phyloP scores from a whole-genome alignment of 805 yeast species.

The Schwanniomyces polymorphus region DNA sequence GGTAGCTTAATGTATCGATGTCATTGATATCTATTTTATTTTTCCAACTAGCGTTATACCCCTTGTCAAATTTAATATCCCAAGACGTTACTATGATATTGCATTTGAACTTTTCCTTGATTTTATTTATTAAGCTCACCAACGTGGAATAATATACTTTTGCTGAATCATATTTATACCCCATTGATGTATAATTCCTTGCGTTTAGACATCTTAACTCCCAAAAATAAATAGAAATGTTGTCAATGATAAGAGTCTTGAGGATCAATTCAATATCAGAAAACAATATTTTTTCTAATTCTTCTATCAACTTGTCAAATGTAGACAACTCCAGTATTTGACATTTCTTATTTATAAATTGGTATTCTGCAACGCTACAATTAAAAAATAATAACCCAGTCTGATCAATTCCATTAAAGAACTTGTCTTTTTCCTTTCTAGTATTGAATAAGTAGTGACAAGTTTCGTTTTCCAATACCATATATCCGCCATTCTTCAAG shows the following conservation, averaged over 20 bases:
- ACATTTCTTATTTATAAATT: not conserved
- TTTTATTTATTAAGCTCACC: slow-evolving; percentile 6
- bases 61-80: slow-evolving; percentile 30
- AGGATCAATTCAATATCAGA: slow-evolving; percentile 6
- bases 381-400: slow-evolving; percentile 3
- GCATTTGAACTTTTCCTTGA: slow-evolving; percentile 21
- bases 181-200: slow-evolving; percentile 5
- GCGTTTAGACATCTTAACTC: slow-evolving; percentile 15
- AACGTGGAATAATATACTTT: slow-evolving; percentile 14
- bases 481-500: not conserved
- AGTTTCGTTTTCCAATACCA: slow-evolving; percentile 4
- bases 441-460: slow-evolving; percentile 10
- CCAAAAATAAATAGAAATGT: slow-evolving; percentile 38
- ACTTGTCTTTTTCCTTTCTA: slow-evolving; percentile 2
- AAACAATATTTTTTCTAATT: not conserved
- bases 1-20: slow-evolving; percentile 1
- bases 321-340: not conserved
- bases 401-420: not conserved
- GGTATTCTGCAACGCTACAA: slow-evolving; percentile 3
- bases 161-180: slow-evolving; percentile 5
- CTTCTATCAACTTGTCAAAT: not conserved
- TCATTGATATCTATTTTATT: not conserved
- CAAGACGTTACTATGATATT: slow-evolving; percentile 26
- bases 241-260: slow-evolving; percentile 25
- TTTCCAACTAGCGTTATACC: slow-evolving; percentile 16